Evolutionary conservation across 768 basidiomycete genomes (phyloP).

Genomic region (Cystofilobasidium macerans): DNA sequence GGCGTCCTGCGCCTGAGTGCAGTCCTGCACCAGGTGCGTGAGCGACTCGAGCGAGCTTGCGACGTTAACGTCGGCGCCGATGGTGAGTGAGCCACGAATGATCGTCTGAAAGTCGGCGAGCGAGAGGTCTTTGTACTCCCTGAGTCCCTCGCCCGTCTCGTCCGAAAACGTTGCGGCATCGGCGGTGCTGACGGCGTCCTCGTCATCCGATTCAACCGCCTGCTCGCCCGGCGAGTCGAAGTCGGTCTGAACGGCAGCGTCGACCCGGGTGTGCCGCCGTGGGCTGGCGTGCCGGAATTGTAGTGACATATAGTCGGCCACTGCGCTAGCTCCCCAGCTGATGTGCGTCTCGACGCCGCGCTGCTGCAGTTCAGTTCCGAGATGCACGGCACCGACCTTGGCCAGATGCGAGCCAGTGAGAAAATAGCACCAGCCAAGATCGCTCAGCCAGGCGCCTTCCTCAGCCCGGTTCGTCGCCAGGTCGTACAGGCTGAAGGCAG

Average conservation of each 20-base stretch:
- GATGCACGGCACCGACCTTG: constrained; percentile 45
- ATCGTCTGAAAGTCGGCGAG: constrained; percentile 49
- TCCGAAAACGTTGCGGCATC: neutral
- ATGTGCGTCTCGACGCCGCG: constrained; percentile 55
- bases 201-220: neutral
- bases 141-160: no score
- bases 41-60: constrained; percentile 50
- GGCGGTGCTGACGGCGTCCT: neutral
- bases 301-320: constrained; percentile 36
- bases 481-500: constrained; percentile 59
- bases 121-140: constrained; percentile 9
- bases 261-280: neutral
- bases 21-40: constrained; percentile 46
- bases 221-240: neutral
- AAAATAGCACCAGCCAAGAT: neutral
- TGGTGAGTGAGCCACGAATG: constrained; percentile 55
- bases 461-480: constrained; percentile 54
- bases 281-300: neutral
- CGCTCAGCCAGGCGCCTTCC: constrained; percentile 53
- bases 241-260: constrained; percentile 20
- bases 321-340: constrained; percentile 63
- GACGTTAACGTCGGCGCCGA: constrained; percentile 43
- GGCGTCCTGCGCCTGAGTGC: constrained; percentile 55
- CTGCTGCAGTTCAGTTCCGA: constrained; percentile 57
- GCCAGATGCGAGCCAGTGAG: constrained; percentile 52